phyloP scores from a whole-genome alignment of 352 stramenopile species.

The Pythium sukuiense region DNA sequence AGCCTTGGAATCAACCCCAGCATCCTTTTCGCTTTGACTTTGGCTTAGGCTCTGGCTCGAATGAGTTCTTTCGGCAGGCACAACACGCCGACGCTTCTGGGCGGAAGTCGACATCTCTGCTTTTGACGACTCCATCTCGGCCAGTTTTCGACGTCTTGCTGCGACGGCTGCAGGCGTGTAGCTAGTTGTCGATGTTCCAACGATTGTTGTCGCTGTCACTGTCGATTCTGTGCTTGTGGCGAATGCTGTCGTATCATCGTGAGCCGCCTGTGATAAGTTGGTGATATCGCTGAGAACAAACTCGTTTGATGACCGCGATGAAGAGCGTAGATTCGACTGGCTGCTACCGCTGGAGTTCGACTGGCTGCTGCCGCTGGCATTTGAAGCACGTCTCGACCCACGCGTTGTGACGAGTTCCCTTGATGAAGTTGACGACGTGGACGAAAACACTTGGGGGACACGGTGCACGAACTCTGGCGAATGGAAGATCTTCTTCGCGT shows the following conservation, averaged over 20 bases:
- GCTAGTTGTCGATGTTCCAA: neutral
- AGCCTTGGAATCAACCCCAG: neutral
- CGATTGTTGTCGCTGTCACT: neutral
- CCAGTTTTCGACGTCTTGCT: conserved; percentile 14
- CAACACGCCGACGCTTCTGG: conserved; percentile 2
- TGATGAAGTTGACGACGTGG: conserved; percentile 7
- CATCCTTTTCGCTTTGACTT: neutral
- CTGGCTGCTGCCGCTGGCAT: neutral
- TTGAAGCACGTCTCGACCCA: conserved; percentile 1
- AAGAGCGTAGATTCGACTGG: conserved; percentile 16
- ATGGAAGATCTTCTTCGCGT: neutral
- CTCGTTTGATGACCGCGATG: conserved; percentile 25
- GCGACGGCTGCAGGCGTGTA: conserved; percentile 26
- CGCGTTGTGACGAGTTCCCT: conserved; percentile 4
- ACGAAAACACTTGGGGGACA: conserved; percentile 2
- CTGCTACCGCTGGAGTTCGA: conserved; percentile 17
- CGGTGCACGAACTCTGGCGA: neutral
- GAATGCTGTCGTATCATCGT: neutral
- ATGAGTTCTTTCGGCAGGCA: neutral
- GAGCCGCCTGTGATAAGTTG: conserved; percentile 35
- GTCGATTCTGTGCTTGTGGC: neutral
- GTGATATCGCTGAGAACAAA: conserved; percentile 58
- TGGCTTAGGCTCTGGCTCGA: conserved; percentile 13
- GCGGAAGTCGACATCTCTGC: neutral
- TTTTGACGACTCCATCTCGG: conserved; percentile 18